phyloP scores from a whole-genome alignment of 257 asterid species.

The Nicotiana paniculata region DNA sequence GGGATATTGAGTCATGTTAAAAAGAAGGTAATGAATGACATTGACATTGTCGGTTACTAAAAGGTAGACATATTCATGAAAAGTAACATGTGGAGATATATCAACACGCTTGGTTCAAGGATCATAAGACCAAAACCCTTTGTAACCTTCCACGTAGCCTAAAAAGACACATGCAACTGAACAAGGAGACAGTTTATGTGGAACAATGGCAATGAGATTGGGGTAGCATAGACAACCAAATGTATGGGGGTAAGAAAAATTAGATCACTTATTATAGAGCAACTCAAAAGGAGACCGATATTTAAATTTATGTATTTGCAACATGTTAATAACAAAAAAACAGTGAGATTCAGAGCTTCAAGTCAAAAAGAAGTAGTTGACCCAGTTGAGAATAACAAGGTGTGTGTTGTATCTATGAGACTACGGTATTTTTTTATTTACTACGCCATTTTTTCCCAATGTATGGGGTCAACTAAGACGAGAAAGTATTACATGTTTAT shows the following conservation, averaged over 20 bases:
- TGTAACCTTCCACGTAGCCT: neutral
- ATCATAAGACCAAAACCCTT: neutral
- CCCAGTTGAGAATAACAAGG: neutral
- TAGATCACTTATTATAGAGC: neutral
- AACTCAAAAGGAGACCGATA: neutral
- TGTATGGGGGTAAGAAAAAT: neutral
- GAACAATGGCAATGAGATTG: neutral
- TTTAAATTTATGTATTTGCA: neutral
- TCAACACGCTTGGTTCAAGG: neutral
- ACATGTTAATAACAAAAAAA: neutral
- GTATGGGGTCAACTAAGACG: neutral
- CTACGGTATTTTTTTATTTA: neutral
- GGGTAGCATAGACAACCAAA: slow-evolving; percentile 4
- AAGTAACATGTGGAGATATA: neutral
- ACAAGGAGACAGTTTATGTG: neutral
- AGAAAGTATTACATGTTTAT: neutral
- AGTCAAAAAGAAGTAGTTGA: neutral
- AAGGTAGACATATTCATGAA: neutral
- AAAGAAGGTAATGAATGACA: too few relatives aligned
- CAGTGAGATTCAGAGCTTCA: neutral
- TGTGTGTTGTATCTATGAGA: neutral
- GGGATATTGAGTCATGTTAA: too few relatives aligned
- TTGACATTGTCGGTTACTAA: too few relatives aligned
- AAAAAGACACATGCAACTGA: neutral
- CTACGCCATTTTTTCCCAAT: neutral